phyloP scores from a whole-genome alignment of 345 rosid genomes.

The Citrus sp. region DNA sequence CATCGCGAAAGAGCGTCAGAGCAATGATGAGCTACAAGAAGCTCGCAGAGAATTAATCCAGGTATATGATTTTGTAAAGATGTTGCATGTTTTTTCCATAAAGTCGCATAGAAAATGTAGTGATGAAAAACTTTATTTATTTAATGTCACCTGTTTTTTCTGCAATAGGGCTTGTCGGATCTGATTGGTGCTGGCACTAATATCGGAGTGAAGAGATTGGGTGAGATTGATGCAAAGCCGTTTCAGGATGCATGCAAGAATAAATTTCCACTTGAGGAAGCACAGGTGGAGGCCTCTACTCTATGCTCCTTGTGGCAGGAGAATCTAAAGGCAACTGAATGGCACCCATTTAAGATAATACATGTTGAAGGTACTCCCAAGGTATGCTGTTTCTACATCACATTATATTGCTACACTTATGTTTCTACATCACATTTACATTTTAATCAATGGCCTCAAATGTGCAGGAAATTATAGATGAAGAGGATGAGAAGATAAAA shows the following conservation, averaged over 20 bases:
- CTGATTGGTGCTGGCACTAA: constrained; percentile 26
- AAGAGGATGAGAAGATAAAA: constrained; percentile 61
- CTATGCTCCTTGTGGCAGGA: constrained; percentile 77
- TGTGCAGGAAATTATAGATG: constrained; percentile 66
- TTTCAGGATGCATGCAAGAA: constrained; percentile 51
- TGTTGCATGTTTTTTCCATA: neutral
- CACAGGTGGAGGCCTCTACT: constrained; percentile 39
- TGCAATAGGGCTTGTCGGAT: constrained; percentile 48
- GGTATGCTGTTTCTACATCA: constrained; percentile 25
- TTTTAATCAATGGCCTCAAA: neutral
- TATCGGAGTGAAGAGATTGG: constrained; percentile 77
- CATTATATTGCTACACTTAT: neutral
- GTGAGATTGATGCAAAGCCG: constrained; percentile 63
- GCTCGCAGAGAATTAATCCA: constrained; percentile 40
- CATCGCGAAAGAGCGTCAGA: constrained; percentile 43
- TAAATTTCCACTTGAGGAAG: constrained; percentile 48
- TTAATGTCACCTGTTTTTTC: neutral
- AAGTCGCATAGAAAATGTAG: neutral
- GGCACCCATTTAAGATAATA: constrained; percentile 68
- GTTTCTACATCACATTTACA: no score
- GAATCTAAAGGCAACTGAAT: constrained; percentile 42
- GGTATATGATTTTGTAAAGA: constrained; percentile 16
- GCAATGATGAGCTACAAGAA: constrained; percentile 55
- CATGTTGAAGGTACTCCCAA: constrained; percentile 27
- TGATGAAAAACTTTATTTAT: neutral